These are phyloP conservation scores for Pestalotiopsis sp. DNA, from an alignment of 2,329 filamentous ascomycete species.

Conservation along the genomic window DNA sequence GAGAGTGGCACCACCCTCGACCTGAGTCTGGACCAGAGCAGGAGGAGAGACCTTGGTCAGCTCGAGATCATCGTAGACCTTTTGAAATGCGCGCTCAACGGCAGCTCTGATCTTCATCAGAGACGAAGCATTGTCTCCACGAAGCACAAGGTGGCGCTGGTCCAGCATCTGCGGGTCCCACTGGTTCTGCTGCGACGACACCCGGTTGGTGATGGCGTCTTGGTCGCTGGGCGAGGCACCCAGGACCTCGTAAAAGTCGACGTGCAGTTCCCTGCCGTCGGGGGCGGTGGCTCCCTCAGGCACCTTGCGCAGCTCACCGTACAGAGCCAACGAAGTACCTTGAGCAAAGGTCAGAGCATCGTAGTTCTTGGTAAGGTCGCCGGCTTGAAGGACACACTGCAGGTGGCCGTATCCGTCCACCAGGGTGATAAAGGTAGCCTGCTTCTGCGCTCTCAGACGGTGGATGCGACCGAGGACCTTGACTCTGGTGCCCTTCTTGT, in stretches of 20 bases:
- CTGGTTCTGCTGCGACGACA: conserved; percentile 49
- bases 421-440: conserved; percentile 84
- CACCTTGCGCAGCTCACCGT: conserved; percentile 82
- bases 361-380: conserved; percentile 87
- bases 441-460: conserved; percentile 79
- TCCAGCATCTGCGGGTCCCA: conserved; percentile 72
- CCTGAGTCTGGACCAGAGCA: conserved; percentile 91
- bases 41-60: conserved; percentile 86
- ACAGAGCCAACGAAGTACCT: conserved; percentile 84
- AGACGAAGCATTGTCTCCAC: conserved; percentile 80
- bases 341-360: conserved; percentile 83
- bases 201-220: conserved; percentile 86
- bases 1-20: conserved; percentile 89
- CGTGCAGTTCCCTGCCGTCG: conserved; percentile 84
- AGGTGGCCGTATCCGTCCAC: conserved; percentile 82
- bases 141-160: conserved; percentile 81
- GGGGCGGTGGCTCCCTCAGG: conserved; percentile 78
- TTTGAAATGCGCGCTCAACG: conserved; percentile 79
- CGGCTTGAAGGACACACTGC: conserved; percentile 78
- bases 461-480: conserved; percentile 83
- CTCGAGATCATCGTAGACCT: conserved; percentile 75
- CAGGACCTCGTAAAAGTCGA: conserved; percentile 84
- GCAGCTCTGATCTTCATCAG: conserved; percentile 86
- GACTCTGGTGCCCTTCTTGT: conserved; percentile 71
- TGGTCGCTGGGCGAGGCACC: conserved; percentile 82